Base-by-base conservation (phyloP, 768 basidiomycete genomes). In the Inosperma sp. region DNA sequence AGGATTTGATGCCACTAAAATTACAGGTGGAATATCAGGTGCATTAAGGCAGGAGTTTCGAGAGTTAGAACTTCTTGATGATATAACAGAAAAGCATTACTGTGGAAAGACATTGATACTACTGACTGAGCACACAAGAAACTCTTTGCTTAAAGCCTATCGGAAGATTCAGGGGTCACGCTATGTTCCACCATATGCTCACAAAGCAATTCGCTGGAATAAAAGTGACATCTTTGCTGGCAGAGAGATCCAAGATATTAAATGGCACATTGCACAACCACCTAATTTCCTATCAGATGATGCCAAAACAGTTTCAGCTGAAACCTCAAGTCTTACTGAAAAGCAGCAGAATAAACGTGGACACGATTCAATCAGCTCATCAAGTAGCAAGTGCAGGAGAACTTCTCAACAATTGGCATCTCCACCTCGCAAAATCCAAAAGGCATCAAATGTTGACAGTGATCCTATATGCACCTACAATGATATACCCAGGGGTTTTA, bases 21-120 rank as follows among this genome's bases (percentile, higher is more conserved):
- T 72, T 2, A 64, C 56, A 12, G 56, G 58, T 10, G 59, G 61
- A 3, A 58, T 61, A 7, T 51, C 59, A 2, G 64, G 68, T 4
- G 54, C 53, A 13, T 50, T 72, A 2, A 41, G 66, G 17, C 66
- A 71, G 48, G 69, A 71, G 43, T 67, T 69, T 39, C 12, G 68
- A 12, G 64, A 71, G 27, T 48, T 71, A 1, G 67, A 71, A 25
- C 5, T 71, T 0, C 53, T 72, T 3, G 67, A 72, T 60, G 65
- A 69, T 14, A 67, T 74, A 5, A 69, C 67, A 0, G 37, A 36
- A 1, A 25, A 65, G 10, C 23, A 46, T 23, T 70, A 62, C 50
- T 17, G 55, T 2, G 49, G 53, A 1, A 55, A 52, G 7, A 54
- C 69, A 4, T 54, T 58, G 2, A 14, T 25, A 3, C 17, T 13